Evolutionary conservation across 805 yeast genomes (phyloP).

Genomic region (Nakazawaea anatomiae): DNA sequence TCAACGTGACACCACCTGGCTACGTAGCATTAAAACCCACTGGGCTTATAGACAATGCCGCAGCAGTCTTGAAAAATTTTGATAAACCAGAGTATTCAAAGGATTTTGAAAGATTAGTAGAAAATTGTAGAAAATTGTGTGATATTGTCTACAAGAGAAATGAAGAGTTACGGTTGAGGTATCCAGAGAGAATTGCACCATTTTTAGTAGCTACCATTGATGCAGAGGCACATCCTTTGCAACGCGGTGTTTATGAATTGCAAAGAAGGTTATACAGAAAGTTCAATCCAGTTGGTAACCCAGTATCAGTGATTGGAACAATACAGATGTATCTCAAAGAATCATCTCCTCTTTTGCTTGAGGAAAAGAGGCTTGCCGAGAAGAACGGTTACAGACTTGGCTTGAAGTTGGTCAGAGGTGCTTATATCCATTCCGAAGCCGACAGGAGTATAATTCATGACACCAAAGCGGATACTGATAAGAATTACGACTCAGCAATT

Average conservation of each 20-base stretch:
- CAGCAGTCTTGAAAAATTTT: slow-evolving; percentile 61
- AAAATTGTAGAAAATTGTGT: slow-evolving; percentile 61
- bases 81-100: slow-evolving; percentile 41
- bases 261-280: slow-evolving; percentile 75
- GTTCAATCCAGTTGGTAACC: slow-evolving; percentile 56
- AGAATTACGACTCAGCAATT: slow-evolving; percentile 67
- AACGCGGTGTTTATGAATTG: slow-evolving; percentile 84
- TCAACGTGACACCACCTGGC: slow-evolving; percentile 79
- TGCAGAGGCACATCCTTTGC: slow-evolving; percentile 87
- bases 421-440: slow-evolving; percentile 87
- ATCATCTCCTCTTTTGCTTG: slow-evolving; percentile 52
- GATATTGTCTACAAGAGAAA: slow-evolving; percentile 51
- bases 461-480: slow-evolving; percentile 77
- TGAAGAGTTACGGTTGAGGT: slow-evolving; percentile 36
- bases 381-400: slow-evolving; percentile 66
- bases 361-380: slow-evolving; percentile 62
- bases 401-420: slow-evolving; percentile 90
- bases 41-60: slow-evolving; percentile 77
- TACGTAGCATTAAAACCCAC: slow-evolving; percentile 93
- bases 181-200: slow-evolving; percentile 65
- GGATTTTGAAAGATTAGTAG: slow-evolving; percentile 53
- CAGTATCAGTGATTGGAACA: slow-evolving; percentile 78
- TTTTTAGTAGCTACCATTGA: slow-evolving; percentile 77
- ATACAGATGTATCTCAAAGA: slow-evolving; percentile 86
- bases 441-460: slow-evolving; percentile 67